Evolutionary conservation across 2,329 filamentous ascomycete genomes (phyloP), one percentile per base, ranked within the genome.

Genomic region (Fusarium aywerte): DNA sequence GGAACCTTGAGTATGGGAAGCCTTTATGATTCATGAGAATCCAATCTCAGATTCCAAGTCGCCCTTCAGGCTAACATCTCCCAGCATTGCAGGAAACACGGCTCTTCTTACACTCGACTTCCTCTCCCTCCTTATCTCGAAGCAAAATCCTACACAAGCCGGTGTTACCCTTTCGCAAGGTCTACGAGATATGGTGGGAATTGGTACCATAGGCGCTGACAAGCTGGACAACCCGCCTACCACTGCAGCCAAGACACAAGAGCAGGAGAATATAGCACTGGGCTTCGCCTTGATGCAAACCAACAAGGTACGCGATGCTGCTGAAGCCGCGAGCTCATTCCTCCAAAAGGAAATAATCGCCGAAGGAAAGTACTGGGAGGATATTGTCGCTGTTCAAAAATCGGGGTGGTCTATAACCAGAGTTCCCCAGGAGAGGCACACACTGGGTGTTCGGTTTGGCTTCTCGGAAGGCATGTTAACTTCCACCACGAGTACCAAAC

Each of bases 291-390:
- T 96, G 65, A 88, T 94, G 73, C 90, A 90, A 43, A 87, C 97
- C 68, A 89, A 91, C 71, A 86, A 87, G 32, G 89, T 91, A 5
- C 89, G 92, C 2, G 90, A 92, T 70, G 89, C 89, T 33, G 85
- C 97, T 21, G 80, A 93, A 15, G 85, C 88, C 11, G 90, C 93
- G 6, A 90, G 92, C 1, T 83, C 85, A 25, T 85, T 92, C 38
- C 80, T 99, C 13, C 87, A 92, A 70, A 86, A 85, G 12, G 94
- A 97, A 76, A 90, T 96, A 32, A 84, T 87, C 11, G 87, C 88
- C 29, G 96, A 99, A 80, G 90, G 89, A 3, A 90, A 86, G 71
- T 99, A 97, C 77, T 99, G 96, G 96, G 86, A 91, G 55, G 90
- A 97, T 71, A 86, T 98, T 4, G 81, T 97, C 44, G 87, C 89